Evolutionary conservation across 2,329 filamentous ascomycete genomes (phyloP), one percentile per base, ranked within the genome.

Genomic region (Talaromyces amestolkiae): DNA sequence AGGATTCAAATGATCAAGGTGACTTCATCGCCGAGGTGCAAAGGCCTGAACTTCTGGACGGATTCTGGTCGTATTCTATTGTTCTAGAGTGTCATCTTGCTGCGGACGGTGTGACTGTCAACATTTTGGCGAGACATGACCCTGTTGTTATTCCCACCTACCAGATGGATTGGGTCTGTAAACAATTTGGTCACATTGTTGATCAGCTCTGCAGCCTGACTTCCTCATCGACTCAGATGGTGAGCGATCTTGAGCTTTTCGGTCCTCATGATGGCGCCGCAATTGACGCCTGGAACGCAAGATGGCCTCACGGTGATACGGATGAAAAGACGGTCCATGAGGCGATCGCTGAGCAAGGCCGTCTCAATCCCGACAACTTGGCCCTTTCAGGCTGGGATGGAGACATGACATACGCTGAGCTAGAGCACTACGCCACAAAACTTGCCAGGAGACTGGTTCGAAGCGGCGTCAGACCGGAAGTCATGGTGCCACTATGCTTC

Each of bases 371-470:
- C 10, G 10, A 45, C 11, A 19, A 35, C 22, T 22, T 51, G 22
- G 74, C 74, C 11, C 68, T 75, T 37, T 66, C 64, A 45, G 69
- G 73, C 2, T 76, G 74, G 73, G 74, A 76, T 65, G 74, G 74
- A 11, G 63, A 68, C 1, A 56, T 76, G 9, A 72, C 72, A 4
- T 76, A 75, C 53, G 64, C 33, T 4, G 64, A 75, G 61, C 59
- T 76, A 17, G 69, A 76, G 17, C 70, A 68, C 7, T 72, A 79
- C 68, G 77, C 67, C 67, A 76, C 64, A 66, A 70, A 33, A 64
- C 68, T 71, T 47, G 72, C 75, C 10, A 68, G 71, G 37, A 70
- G 73, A 39, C 68, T 60, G n/a, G 27, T 60, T 45, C 56, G 33
- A 22, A 27, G 19, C 9, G 56, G 33, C 7, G 56, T 41, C 15